Evolutionary conservation across 768 basidiomycete genomes (phyloP).

Genomic region (Omphalotus guepiniiformis): DNA sequence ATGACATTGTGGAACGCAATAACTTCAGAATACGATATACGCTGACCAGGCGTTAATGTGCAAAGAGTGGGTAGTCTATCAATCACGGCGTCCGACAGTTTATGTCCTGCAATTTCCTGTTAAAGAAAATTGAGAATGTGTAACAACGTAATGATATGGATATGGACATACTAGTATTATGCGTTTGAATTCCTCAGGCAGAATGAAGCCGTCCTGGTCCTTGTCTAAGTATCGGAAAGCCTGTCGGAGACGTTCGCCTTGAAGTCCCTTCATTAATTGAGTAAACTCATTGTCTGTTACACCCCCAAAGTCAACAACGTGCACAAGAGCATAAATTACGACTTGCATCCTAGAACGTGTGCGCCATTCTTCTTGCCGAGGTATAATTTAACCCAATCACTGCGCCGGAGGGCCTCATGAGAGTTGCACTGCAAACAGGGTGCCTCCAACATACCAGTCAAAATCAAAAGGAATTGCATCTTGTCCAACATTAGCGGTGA

Average conservation of each 20-base stretch:
- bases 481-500: slow-evolving; percentile 71
- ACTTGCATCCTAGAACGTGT: slow-evolving; percentile 88
- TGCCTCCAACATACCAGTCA: slow-evolving; percentile 57
- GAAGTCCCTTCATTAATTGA: slow-evolving; percentile 97
- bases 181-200: slow-evolving; percentile 88
- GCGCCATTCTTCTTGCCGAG: slow-evolving; percentile 88
- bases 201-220: slow-evolving; percentile 91
- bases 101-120: slow-evolving; percentile 95
- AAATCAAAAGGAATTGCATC: slow-evolving; percentile 93
- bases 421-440: background rate
- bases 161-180: slow-evolving; percentile 79
- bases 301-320: background rate
- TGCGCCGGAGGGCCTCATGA: slow-evolving; percentile 21
- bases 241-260: slow-evolving; percentile 95
- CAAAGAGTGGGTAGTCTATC: slow-evolving; percentile 91
- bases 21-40: slow-evolving; percentile 95
- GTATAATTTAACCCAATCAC: slow-evolving; percentile 96
- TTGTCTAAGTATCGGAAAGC: slow-evolving; percentile 90
- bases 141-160: background rate
- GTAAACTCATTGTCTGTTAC: slow-evolving; percentile 91
- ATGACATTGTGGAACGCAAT: slow-evolving; percentile 97
- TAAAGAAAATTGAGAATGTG: background rate
- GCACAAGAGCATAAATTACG: slow-evolving; percentile 1
- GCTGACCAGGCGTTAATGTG: slow-evolving; percentile 81
- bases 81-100: slow-evolving; percentile 90